Conservation (phyloP, 2,329 filamentous ascomycete species). For the Fusarium torreyae region DNA sequence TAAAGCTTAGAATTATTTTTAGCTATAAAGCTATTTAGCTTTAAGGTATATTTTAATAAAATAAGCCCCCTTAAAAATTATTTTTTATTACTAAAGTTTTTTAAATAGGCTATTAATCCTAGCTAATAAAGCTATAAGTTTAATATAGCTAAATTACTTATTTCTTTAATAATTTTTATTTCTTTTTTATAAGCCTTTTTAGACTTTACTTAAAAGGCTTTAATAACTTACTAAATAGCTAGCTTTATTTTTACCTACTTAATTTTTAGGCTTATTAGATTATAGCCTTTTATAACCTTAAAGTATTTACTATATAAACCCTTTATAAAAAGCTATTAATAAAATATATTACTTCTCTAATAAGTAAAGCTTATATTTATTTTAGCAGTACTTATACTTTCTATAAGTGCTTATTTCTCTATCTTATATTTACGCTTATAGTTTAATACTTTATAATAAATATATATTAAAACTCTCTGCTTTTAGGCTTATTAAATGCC, state of each 20-base stretch:
- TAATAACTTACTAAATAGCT: not conserved
- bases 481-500: not conserved
- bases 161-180: constrained; percentile 15
- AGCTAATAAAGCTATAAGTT: not conserved
- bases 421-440: not conserved
- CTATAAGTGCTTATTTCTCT: not conserved
- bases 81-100: constrained; percentile 22
- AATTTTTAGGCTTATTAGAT: not conserved
- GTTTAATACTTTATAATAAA: not conserved
- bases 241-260: not conserved
- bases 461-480: constrained; percentile 1
- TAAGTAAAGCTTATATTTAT: not conserved
- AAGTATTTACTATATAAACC: constrained; percentile 2
- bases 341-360: constrained; percentile 1
- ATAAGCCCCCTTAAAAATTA: constrained; percentile 8
- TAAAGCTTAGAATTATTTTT: constrained; percentile 7
- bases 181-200: constrained; percentile 12
- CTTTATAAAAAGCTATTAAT: constrained; percentile 6
- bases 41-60: constrained; percentile 7
- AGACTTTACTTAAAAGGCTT: constrained; percentile 10
- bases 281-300: not conserved
- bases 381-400: not conserved
- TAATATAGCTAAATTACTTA: constrained; percentile 2
- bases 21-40: not conserved
- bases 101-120: constrained; percentile 5